Evolutionary conservation across 768 basidiomycete genomes (phyloP).

Genomic region (Tephrocybe sp.): DNA sequence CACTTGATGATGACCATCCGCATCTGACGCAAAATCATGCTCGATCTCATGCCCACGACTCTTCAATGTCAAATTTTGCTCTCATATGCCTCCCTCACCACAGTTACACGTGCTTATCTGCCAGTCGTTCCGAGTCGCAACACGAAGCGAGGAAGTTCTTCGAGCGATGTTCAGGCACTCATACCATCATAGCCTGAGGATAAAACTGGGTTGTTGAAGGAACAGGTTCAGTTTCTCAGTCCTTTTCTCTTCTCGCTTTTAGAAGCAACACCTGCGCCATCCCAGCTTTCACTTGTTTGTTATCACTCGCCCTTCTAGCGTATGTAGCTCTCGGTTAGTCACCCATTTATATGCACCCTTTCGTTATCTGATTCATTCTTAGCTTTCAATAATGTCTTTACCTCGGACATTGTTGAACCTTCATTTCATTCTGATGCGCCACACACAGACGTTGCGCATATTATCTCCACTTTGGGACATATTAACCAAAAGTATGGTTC

Average conservation of each 20-base stretch:
- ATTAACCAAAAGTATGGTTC: conserved; percentile 38
- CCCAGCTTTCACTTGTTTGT: background rate
- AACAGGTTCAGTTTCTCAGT: background rate
- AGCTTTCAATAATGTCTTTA: conserved; percentile 18
- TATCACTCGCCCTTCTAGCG: conserved; percentile 1
- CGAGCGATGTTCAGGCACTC: conserved; percentile 16
- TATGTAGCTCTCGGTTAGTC: conserved; percentile 9
- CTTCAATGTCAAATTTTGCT: too few species aligned
- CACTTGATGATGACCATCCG: too few species aligned
- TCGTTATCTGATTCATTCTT: background rate
- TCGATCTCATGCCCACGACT: too few species aligned
- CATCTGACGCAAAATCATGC: too few species aligned
- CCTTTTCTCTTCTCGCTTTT: background rate
- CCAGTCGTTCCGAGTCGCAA: conserved; percentile 20
- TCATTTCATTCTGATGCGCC: conserved; percentile 22
- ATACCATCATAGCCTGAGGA: too few species aligned
- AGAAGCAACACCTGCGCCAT: too few species aligned
- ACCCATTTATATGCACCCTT: background rate
- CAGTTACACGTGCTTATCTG: conserved; percentile 23
- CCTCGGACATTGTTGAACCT: conserved; percentile 24
- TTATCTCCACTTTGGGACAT: conserved; percentile 28
- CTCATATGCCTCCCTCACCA: conserved; percentile 25
- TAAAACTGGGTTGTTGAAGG: conserved; percentile 12
- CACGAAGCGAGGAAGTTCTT: conserved; percentile 16
- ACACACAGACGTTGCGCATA: conserved; percentile 33